Conservation (phyloP, 176 grass and related monocot species). For the Poa pratensis region DNA sequence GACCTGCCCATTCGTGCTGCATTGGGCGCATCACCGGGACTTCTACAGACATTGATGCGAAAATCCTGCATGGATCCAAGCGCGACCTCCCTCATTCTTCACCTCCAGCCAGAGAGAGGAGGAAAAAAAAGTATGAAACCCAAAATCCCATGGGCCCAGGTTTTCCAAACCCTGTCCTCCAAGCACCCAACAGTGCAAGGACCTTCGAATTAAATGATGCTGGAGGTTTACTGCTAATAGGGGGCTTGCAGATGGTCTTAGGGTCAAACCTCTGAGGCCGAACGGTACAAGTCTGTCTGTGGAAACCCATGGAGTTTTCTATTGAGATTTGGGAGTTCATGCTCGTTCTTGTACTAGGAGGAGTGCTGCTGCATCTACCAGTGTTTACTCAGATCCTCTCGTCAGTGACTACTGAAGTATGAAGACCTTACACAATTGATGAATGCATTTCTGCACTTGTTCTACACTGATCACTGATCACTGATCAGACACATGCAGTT, state of each 20-base stretch:
- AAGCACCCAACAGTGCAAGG: constrained; percentile 68
- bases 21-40: constrained; percentile 37
- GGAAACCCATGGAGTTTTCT: constrained; percentile 22
- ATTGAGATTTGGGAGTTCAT: constrained; percentile 17
- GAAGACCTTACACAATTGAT: background rate
- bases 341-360: constrained; percentile 23
- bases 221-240: constrained; percentile 13
- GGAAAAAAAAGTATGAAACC: constrained; percentile 26
- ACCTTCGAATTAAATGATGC: constrained; percentile 67
- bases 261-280: constrained; percentile 52
- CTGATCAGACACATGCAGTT: background rate
- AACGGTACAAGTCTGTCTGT: constrained; percentile 44
- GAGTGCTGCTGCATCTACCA: background rate
- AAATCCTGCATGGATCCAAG: constrained; percentile 77
- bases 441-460: background rate
- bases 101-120: constrained; percentile 44
- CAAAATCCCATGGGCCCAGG: constrained; percentile 66
- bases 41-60: constrained; percentile 89
- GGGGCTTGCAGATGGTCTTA: constrained; percentile 47
- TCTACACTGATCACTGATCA: too few relatives aligned
- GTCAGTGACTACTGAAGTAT: background rate
- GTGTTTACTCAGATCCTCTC: background rate
- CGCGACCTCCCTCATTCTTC: constrained; percentile 59
- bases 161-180: constrained; percentile 85
- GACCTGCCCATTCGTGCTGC: constrained; percentile 44